Evolutionary conservation across 1,284 basidiomycete species (phyloP).

Genomic region (Hypsizygus ulmarius): DNA sequence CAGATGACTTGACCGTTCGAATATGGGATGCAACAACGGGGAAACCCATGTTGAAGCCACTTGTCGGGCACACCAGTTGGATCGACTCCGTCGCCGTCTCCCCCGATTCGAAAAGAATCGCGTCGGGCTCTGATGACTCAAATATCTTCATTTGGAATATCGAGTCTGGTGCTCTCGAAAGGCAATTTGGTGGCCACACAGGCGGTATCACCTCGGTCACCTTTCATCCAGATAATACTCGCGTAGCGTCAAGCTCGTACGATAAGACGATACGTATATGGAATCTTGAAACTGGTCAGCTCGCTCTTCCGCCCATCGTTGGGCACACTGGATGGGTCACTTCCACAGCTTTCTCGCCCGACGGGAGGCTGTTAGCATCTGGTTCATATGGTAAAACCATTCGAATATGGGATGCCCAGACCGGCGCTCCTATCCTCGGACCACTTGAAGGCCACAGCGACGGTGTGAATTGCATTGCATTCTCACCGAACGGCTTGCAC

Average conservation of each 20-base stretch:
- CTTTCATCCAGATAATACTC: conserved; percentile 11
- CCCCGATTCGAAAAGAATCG: conserved; percentile 13
- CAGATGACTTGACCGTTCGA: conserved; percentile 16
- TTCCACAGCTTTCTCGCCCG: conserved; percentile 8
- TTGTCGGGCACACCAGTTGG: conserved; percentile 9
- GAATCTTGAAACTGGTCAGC: conserved; percentile 10
- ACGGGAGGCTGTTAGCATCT: conserved; percentile 11
- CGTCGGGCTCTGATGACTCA: conserved; percentile 18
- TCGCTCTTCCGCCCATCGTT: neutral
- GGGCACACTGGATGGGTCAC: conserved; percentile 7
- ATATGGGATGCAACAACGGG: conserved; percentile 23
- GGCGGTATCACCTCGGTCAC: conserved; percentile 7
- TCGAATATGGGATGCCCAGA: conserved; percentile 19
- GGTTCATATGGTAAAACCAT: conserved; percentile 21
- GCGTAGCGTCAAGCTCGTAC: conserved; percentile 12
- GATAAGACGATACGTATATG: conserved; percentile 15
- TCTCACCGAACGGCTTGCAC: conserved; percentile 15
- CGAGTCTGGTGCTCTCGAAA: conserved; percentile 1
- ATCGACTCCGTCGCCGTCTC: conserved; percentile 16
- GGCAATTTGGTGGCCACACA: conserved; percentile 7
- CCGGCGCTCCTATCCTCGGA: conserved; percentile 4
- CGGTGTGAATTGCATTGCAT: conserved; percentile 10
- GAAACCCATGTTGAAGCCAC: conserved; percentile 3
- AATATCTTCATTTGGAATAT: conserved; percentile 14
- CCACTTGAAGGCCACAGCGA: conserved; percentile 12